A percentile compares a stretch with the other conserved stretches of the same genome.
Conservation (phyloP, 345 rosid species). For the Mercurialis annua region DNA sequence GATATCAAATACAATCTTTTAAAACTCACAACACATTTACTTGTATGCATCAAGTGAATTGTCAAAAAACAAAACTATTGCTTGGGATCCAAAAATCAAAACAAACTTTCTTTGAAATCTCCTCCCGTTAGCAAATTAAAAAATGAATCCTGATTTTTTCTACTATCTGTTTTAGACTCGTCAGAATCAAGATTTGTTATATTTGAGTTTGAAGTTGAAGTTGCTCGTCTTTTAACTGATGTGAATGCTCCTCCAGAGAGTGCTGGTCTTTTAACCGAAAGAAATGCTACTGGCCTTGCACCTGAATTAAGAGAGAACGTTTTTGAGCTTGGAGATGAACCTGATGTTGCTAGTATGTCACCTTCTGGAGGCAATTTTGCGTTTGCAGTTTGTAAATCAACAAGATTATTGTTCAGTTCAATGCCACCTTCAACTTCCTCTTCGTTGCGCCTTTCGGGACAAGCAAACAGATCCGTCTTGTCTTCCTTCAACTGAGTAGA, state of each 20-base stretch:
- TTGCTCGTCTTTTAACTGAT: conserved; percentile 24
- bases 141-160: conserved; percentile 36
- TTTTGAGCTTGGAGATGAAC: conserved; percentile 18
- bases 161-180: conserved; percentile 18
- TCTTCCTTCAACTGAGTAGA: conserved; percentile 7
- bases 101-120: conserved; percentile 33
- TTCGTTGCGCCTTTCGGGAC: conserved; percentile 8
- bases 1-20: too few relatives aligned
- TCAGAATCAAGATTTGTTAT: conserved; percentile 20
- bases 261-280: conserved; percentile 49
- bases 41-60: too few relatives aligned
- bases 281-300: conserved; percentile 57
- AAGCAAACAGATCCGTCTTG: conserved; percentile 10
- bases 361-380: conserved; percentile 10
- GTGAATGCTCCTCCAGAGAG: conserved; percentile 18
- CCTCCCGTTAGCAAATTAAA: conserved; percentile 46
- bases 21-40: too few relatives aligned
- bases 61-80: background rate
- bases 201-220: conserved; percentile 22
- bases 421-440: conserved; percentile 21
- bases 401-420: conserved; percentile 19
- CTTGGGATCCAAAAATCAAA: conserved; percentile 17
- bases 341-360: conserved; percentile 11
- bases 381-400: conserved; percentile 6
- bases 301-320: conserved; percentile 11